Evolutionary conservation across 1,139 yeast species (phyloP).

Genomic region (Kodamaea fungicola): DNA sequence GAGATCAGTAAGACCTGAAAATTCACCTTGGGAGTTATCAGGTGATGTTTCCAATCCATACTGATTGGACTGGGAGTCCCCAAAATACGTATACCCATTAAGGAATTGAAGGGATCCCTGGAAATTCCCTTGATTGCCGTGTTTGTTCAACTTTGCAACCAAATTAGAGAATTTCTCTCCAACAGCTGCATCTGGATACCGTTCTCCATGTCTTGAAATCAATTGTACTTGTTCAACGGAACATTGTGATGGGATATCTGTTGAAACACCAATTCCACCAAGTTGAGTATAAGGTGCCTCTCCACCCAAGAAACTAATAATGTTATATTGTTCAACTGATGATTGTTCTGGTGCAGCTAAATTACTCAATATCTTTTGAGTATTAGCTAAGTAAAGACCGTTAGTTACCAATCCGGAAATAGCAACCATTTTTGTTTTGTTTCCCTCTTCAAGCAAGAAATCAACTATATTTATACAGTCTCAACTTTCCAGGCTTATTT

Average conservation of each 20-base stretch:
- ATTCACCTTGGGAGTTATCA: slow-evolving; percentile 12
- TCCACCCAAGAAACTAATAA: slow-evolving; percentile 31
- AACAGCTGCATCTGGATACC: slow-evolving; percentile 28
- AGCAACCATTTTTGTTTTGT: slow-evolving; percentile 7
- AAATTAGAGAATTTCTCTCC: slow-evolving; percentile 22
- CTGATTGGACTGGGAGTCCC: slow-evolving; percentile 15
- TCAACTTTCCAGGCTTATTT: no score
- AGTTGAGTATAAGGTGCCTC: slow-evolving; percentile 36
- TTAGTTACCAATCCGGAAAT: slow-evolving; percentile 7
- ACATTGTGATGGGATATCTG: slow-evolving; percentile 31
- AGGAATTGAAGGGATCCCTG: slow-evolving; percentile 31
- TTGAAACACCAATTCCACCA: slow-evolving; percentile 32
- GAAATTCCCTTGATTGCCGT: slow-evolving; percentile 12
- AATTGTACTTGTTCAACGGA: slow-evolving; percentile 35
- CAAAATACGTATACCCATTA: slow-evolving; percentile 33
- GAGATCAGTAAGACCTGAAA: slow-evolving; percentile 28
- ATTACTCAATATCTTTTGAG: slow-evolving; percentile 9
- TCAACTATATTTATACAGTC: no score
- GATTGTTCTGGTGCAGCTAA: slow-evolving; percentile 28
- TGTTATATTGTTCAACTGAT: slow-evolving; percentile 28
- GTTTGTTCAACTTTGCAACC: slow-evolving; percentile 19
- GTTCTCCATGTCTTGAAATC: slow-evolving; percentile 36
- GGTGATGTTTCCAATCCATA: slow-evolving; percentile 24
- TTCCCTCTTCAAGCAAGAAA: neutral
- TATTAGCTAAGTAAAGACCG: slow-evolving; percentile 4